Base-by-base conservation (phyloP, 129 eudicot genomes). In the carrot (Daucus carota) region DNA sequence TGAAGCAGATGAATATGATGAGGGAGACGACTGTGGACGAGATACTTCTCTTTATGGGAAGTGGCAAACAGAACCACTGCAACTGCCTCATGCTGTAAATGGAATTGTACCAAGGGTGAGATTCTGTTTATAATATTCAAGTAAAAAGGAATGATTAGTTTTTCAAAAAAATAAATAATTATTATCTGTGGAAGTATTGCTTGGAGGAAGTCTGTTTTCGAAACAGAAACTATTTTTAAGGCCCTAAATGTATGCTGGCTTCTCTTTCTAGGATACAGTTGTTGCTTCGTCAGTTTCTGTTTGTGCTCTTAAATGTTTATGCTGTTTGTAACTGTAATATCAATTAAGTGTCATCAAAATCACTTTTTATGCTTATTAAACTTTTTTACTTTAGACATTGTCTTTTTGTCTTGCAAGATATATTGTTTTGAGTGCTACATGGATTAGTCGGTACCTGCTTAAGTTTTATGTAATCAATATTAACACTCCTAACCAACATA, bases 71-170 rank as follows among this genome's bases (percentile, higher is more conserved):
- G 98, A 89, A 84, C 90, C 91, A 17, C 68, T 93, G 72, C 79
- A 81, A 72, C 85, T 93, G 81, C 97, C 92, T 75, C 80, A 28
- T 68, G 97, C 98, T 36, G 83, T 88, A 75, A 83, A 91, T 71
- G 98, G 98, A 66, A 93, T 88, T 76, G 98, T 93, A 57, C 98
- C 97, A 63, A 88, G 85, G 98, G 97, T 93, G 45, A 63, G 29
- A 59, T n/a, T 57, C 18, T 24, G 29, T 42, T 38, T 62, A 54
- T 41, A 9, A 38, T 24, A 54, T 9, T 54, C 36, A 54, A 29
- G 10, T 52, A 18, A 26, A 59, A 57, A 18, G 17, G n/a, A n/a
- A 17, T 66, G 7, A 40, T 40, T 3, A 20, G 13, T 22, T 22
- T 54, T n/a, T 54, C n/a, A n/a, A n/a, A n/a, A n/a, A 1, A 5